Percentiles rank a stretch among this genome's conserved stretches.
phyloP scores from a whole-genome alignment of 768 basidiomycete genomes.

The Gymnopilus dilepis region DNA sequence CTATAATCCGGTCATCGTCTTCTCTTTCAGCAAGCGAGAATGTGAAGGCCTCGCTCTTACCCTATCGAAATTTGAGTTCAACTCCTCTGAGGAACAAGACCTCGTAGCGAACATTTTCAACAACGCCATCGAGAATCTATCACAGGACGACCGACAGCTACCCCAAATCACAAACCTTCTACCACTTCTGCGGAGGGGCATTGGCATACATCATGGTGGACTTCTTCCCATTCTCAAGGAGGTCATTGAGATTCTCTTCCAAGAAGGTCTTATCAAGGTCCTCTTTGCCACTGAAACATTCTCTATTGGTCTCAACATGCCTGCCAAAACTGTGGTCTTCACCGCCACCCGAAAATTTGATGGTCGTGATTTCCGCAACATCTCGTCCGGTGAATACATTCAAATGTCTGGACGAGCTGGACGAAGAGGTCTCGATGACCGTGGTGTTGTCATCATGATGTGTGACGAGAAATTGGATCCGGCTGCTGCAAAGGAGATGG shows the following conservation, averaged over 20 bases:
- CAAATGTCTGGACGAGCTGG: constrained; percentile 99
- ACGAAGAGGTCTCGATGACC: constrained; percentile 93
- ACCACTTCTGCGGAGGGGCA: constrained; percentile 91
- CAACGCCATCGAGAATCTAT: constrained; percentile 90
- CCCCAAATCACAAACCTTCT: constrained; percentile 94
- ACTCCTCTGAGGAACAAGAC: constrained; percentile 89
- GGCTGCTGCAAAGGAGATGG: constrained; percentile 89
- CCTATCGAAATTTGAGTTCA: constrained; percentile 96
- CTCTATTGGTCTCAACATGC: constrained; percentile 98
- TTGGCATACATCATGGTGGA: constrained; percentile 98
- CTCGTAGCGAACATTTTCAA: constrained; percentile 88
- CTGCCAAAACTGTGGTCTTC: constrained; percentile 99
- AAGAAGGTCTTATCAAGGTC: constrained; percentile 97
- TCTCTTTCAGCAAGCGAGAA: constrained; percentile 98
- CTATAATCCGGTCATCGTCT: constrained; percentile 97
- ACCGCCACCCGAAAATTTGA: constrained; percentile 96
- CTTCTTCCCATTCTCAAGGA: constrained; percentile 97
- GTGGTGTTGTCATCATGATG: constrained; percentile 99
- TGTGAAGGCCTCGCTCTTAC: constrained; percentile 92
- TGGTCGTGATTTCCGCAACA: constrained; percentile 90
- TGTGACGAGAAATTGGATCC: constrained; percentile 98
- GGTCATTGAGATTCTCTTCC: constrained; percentile 98
- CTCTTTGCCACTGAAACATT: constrained; percentile 99
- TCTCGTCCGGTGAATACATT: constrained; percentile 96
- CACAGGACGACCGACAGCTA: constrained; percentile 84